phyloP scores from a whole-genome alignment of 2,329 filamentous ascomycete species.

The Waltergamsia citrina region DNA sequence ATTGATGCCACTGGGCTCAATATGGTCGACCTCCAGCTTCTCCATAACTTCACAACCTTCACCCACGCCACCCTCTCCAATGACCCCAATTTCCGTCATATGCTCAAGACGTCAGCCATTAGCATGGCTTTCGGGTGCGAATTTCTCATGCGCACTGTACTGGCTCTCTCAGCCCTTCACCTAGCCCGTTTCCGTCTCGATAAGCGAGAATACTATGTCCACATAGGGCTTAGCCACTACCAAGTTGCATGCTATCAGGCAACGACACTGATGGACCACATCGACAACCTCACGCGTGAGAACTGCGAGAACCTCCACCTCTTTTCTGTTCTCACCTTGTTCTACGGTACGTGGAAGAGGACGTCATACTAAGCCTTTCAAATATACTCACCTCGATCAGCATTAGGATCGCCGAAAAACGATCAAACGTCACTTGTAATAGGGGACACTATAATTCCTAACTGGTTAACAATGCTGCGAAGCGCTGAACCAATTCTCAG shows the following conservation, averaged over 20 bases:
- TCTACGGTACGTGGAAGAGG: conserved; percentile 19
- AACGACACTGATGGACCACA: conserved; percentile 12
- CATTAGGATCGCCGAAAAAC: conserved; percentile 16
- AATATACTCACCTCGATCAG: not conserved
- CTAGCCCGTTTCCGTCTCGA: conserved; percentile 29
- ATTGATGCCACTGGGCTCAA: conserved; percentile 16
- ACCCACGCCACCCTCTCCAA: conserved; percentile 36
- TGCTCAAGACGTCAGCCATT: conserved; percentile 37
- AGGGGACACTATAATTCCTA: conserved; percentile 16
- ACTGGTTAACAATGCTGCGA: conserved; percentile 20
- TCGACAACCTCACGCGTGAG: conserved; percentile 6
- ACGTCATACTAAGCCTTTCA: conserved; percentile 1
- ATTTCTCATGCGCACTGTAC: conserved; percentile 37
- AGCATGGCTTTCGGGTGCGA: conserved; percentile 33
- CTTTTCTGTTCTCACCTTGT: conserved; percentile 22
- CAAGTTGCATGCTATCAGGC: conserved; percentile 17
- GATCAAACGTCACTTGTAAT: conserved; percentile 17
- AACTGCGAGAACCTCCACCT: conserved; percentile 14
- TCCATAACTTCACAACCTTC: conserved; percentile 41
- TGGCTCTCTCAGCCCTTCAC: conserved; percentile 40
- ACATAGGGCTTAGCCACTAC: conserved; percentile 11
- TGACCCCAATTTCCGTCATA: conserved; percentile 27
- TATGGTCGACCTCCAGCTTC: conserved; percentile 36
- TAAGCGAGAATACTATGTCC: conserved; percentile 25
- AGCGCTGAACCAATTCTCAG: conserved; percentile 15